Percentiles rank a stretch among this genome's conserved stretches.
Conservation (phyloP, 1,284 basidiomycete species). For the Gomphus bonarii region DNA sequence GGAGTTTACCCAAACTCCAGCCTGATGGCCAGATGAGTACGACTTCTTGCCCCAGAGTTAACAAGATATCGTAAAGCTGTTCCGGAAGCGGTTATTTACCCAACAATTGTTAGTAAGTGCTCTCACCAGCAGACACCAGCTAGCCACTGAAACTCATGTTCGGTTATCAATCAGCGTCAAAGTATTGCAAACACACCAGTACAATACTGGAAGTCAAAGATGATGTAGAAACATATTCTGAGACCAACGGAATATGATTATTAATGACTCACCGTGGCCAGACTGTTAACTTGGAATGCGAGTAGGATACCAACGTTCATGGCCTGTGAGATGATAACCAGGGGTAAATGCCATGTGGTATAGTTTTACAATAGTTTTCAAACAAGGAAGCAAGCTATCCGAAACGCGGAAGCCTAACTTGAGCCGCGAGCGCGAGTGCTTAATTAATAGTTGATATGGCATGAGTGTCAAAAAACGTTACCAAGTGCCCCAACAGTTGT, state of each 20-base stretch:
- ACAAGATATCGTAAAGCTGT: conserved; percentile 2
- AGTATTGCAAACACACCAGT: neutral
- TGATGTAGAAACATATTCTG: neutral
- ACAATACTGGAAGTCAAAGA: neutral
- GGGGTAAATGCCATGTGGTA: neutral
- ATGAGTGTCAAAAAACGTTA: too few relatives aligned
- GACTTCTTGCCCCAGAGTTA: conserved; percentile 2
- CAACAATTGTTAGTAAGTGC: neutral
- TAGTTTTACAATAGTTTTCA: too few relatives aligned
- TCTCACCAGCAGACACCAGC: neutral
- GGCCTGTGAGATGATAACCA: neutral
- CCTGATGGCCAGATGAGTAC: conserved; percentile 6
- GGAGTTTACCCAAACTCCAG: conserved; percentile 7
- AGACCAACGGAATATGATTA: neutral
- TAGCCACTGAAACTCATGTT: neutral
- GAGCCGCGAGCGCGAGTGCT: too few relatives aligned
- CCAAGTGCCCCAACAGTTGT: too few relatives aligned
- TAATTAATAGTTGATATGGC: too few relatives aligned
- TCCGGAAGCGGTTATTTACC: neutral
- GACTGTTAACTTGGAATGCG: neutral
- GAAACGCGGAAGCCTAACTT: too few relatives aligned
- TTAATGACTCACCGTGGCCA: neutral
- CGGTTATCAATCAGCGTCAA: neutral
- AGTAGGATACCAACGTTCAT: neutral
- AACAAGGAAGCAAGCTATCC: too few relatives aligned